These are phyloP conservation scores for Phoenix roebelenii DNA, from an alignment of 176 grass and related monocot genomes.

Conservation along the genomic window DNA sequence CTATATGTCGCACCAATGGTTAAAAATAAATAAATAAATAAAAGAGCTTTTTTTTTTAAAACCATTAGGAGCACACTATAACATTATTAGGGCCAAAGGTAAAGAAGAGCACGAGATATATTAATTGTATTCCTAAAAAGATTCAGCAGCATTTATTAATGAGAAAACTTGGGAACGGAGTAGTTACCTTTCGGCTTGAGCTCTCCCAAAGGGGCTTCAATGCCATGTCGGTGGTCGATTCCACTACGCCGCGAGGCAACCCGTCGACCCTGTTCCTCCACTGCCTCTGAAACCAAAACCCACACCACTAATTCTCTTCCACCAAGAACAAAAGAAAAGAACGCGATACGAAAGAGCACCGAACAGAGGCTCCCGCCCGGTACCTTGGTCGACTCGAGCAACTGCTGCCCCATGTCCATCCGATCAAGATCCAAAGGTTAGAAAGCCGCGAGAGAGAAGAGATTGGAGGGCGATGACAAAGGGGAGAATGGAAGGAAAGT, in stretches of 20 bases:
- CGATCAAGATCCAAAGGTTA: not conserved
- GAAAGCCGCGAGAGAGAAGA: not conserved
- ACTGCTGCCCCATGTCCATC: not conserved
- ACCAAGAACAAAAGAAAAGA: not conserved
- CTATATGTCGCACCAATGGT: no score
- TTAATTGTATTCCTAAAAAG: no score
- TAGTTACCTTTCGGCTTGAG: not conserved
- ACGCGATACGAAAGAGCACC: no score
- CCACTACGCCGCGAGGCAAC: not conserved
- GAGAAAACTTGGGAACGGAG: not conserved
- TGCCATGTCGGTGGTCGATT: not conserved
- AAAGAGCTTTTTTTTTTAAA: no score
- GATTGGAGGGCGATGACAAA: not conserved
- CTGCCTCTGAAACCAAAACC: not conserved
- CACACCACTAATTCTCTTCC: not conserved
- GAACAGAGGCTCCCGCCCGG: not conserved
- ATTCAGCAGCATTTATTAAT: no score
- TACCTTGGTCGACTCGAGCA: not conserved
- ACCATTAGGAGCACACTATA: no score
- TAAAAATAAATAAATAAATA: no score
- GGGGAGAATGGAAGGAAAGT: no score
- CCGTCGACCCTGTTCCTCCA: not conserved
- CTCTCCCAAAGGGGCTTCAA: not conserved
- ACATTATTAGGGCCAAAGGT: no score
- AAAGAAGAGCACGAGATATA: no score